Percentiles rank a stretch among this genome's conserved stretches.
These are phyloP conservation scores for Epithele typhae DNA, from an alignment of 768 basidiomycete genomes.

Conservation along the genomic window DNA sequence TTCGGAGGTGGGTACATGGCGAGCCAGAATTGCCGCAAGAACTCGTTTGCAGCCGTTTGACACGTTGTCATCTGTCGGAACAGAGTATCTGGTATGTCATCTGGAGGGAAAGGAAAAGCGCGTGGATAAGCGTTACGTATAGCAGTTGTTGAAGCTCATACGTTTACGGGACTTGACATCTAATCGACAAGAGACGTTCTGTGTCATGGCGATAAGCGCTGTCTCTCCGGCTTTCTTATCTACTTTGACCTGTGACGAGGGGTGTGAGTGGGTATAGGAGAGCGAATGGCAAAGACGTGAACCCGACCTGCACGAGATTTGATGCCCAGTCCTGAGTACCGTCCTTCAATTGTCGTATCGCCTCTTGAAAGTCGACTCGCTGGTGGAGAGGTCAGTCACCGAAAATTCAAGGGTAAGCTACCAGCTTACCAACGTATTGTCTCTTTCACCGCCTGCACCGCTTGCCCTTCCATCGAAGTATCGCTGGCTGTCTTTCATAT, in stretches of 20 bases:
- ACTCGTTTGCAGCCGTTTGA: conserved; percentile 93
- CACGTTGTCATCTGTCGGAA: conserved; percentile 84
- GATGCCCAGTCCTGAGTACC: conserved; percentile 54
- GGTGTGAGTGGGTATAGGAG: background rate
- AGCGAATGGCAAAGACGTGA: background rate
- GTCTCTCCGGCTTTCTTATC: conserved; percentile 65
- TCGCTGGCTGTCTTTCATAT: conserved; percentile 82
- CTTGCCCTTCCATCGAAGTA: conserved; percentile 67
- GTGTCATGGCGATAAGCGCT: conserved; percentile 71
- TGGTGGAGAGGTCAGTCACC: conserved; percentile 19
- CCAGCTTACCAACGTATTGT: conserved; percentile 19
- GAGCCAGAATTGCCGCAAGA: conserved; percentile 94
- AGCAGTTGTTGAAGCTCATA: conserved; percentile 31
- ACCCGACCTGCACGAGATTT: conserved; percentile 51
- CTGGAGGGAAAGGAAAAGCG: conserved; percentile 36
- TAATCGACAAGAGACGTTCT: conserved; percentile 69
- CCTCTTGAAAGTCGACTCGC: conserved; percentile 43
- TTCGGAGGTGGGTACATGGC: conserved; percentile 73
- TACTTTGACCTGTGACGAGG: conserved; percentile 68
- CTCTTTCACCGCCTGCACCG: conserved; percentile 7
- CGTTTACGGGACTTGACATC: conserved; percentile 65
- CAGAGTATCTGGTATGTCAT: conserved; percentile 73
- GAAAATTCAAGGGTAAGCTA: background rate
- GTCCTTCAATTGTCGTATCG: conserved; percentile 43
- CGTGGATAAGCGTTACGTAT: background rate